These are phyloP conservation scores for Stagonosporopsis vannaccii DNA, from an alignment of 2,329 filamentous ascomycete species.

Conservation along the genomic window DNA sequence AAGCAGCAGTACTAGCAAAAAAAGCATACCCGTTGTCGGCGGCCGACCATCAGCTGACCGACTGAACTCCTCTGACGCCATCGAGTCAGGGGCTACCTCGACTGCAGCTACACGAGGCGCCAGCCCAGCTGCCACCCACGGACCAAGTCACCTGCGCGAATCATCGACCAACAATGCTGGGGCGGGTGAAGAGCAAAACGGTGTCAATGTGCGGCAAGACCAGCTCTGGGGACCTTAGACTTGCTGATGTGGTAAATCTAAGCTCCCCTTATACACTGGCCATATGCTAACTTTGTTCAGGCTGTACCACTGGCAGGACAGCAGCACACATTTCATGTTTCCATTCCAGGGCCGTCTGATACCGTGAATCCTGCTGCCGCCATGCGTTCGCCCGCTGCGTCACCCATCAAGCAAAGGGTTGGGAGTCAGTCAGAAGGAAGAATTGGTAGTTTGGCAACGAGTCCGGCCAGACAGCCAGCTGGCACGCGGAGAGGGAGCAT, in stretches of 20 bases:
- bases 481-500: slow-evolving; percentile 41
- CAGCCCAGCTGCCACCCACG: slow-evolving; percentile 42
- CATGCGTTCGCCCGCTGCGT: slow-evolving; percentile 22
- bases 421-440: slow-evolving; percentile 29
- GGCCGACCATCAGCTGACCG: slow-evolving; percentile 39
- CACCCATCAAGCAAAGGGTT: slow-evolving; percentile 26
- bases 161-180: slow-evolving; percentile 35
- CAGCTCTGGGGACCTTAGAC: slow-evolving; percentile 54
- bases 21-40: slow-evolving; percentile 62
- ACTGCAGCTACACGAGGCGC: slow-evolving; percentile 42
- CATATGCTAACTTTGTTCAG: slow-evolving; percentile 22
- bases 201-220: slow-evolving; percentile 53
- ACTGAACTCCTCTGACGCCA: slow-evolving; percentile 29
- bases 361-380: slow-evolving; percentile 12
- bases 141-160: slow-evolving; percentile 45
- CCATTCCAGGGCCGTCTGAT: slow-evolving; percentile 21
- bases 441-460: slow-evolving; percentile 29
- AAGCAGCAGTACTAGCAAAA: slow-evolving; percentile 85
- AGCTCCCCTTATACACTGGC: slow-evolving; percentile 28
- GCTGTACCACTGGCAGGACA: slow-evolving; percentile 12
- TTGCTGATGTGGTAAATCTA: slow-evolving; percentile 42
- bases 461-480: slow-evolving; percentile 30
- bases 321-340: slow-evolving; percentile 26
- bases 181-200: slow-evolving; percentile 39
- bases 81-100: slow-evolving; percentile 36